Conservation (phyloP, 495 filamentous ascomycete species). For the Pseudomonodictys pantanalensis region DNA sequence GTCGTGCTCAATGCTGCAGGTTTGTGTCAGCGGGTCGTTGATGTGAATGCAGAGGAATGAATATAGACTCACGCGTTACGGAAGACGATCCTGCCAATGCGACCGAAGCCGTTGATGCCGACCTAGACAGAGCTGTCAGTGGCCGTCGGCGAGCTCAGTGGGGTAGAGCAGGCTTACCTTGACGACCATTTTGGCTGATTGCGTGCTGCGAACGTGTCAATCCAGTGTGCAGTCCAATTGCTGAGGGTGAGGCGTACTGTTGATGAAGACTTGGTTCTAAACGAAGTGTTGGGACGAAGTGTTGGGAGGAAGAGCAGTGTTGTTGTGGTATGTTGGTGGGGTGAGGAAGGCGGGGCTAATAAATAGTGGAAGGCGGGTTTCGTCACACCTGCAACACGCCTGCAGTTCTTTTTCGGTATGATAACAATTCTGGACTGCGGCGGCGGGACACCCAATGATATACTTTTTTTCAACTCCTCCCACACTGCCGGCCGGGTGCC, state of each 20-base stretch:
- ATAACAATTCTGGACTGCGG: not conserved
- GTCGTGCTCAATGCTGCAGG: conserved; percentile 70
- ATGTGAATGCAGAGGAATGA: conserved; percentile 24
- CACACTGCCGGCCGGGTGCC: conserved; percentile 17
- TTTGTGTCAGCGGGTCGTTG: conserved; percentile 27
- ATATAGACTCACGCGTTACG: conserved; percentile 67
- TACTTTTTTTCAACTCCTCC: not conserved
- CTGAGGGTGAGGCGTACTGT: not conserved
- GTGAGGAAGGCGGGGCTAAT: conserved; percentile 1
- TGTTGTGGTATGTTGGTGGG: conserved; percentile 13
- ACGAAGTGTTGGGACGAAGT: not conserved
- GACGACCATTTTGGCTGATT: conserved; percentile 41
- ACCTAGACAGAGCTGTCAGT: conserved; percentile 53
- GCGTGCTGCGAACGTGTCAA: conserved; percentile 1
- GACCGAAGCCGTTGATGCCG: conserved; percentile 99
- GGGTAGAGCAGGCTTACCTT: conserved; percentile 34
- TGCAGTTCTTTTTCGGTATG: conserved; percentile 2
- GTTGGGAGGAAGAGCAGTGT: not conserved
- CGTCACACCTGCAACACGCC: no score
- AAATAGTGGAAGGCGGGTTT: no score
- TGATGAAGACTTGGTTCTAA: not conserved
- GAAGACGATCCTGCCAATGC: conserved; percentile 96
- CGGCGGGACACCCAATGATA: conserved; percentile 4
- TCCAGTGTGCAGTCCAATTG: not conserved
- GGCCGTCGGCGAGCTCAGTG: not conserved